Base-by-base conservation (phyloP, 108 stramenopile genomes). In the Fistulifera solaris region DNA sequence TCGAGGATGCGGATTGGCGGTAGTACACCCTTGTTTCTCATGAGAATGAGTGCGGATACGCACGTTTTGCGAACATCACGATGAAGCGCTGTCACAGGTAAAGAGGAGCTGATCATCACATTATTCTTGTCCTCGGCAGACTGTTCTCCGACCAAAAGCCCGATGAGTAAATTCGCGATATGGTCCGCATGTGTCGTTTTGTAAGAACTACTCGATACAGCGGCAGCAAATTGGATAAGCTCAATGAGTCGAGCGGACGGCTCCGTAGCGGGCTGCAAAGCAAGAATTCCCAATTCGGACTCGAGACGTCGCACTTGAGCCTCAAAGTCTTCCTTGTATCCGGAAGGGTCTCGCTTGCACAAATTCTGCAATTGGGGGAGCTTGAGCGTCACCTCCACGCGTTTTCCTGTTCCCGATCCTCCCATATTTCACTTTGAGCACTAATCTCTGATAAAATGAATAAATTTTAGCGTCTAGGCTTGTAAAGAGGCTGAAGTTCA, bases 301-400 rank as follows among this genome's bases (percentile, higher is more conserved):
- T 78, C 59, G 26, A 93, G 67, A 23, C 88, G 81, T 13, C 79
- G 88, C 45, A 77, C 66, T 69, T 93, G 96, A 35, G 86, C 82
- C 49, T 82, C 71, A 70, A 96, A 99, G 65, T 99, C 98, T 31
- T 95, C 94, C 26, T 65, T 53, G 80, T 99, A 98, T 26, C 89
- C 90, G 17, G 45, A 56, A 15, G 96, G 94, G 52, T 96, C 96
- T 12, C 96, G 81, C 66, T 99, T 99, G 52, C 94, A 81, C n/a
- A 97, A 62, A 64, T 97, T 97, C 75, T 99, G 96, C 11, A 97
- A 74, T 52, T 91, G 89, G 5, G 90, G 69, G 8, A 96, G 75
- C 63, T 88, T 87, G 21, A 92, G 61, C 0, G 90, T 87, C 15
- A 87, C 83, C 48, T 78, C 59, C 12, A 76, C 67, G n/a, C 65